phyloP scores from a whole-genome alignment of 2,329 filamentous ascomycete genomes.

The Trichoderma gracile region DNA sequence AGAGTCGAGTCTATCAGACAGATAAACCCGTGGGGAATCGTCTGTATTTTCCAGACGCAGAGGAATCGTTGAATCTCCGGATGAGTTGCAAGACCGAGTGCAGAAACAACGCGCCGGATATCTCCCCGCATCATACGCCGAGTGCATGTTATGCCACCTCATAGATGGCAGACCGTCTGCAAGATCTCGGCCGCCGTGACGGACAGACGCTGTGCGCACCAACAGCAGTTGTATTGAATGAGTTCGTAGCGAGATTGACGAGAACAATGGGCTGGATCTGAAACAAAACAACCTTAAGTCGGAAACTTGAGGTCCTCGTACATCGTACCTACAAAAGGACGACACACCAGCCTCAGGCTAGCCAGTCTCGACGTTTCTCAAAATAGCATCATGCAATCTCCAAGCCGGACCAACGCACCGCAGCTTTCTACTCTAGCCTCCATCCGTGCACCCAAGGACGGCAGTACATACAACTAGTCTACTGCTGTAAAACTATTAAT shows the following conservation, averaged over 20 bases:
- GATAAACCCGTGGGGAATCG: background rate
- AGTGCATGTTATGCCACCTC: background rate
- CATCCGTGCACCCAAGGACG: background rate
- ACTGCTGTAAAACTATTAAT: too few relatives aligned
- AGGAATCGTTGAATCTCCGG: too few relatives aligned
- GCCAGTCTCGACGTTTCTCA: too few relatives aligned
- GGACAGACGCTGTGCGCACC: background rate
- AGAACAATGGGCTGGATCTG: background rate
- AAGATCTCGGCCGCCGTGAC: background rate
- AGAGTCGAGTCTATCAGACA: background rate
- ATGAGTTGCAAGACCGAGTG: background rate
- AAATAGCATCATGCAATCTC: background rate
- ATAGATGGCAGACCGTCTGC: background rate
- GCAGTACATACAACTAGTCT: background rate
- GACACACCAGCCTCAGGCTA: too few relatives aligned
- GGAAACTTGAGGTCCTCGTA: too few relatives aligned
- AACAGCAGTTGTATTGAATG: background rate
- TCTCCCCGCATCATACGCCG: constrained; percentile 14
- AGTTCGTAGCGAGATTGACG: background rate
- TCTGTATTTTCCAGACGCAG: background rate
- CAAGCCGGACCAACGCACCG: background rate
- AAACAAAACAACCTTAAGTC: too few relatives aligned
- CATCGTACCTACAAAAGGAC: too few relatives aligned
- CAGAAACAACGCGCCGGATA: constrained; percentile 8
- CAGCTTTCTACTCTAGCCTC: background rate